Evolutionary conservation across 176 grass and related monocot species (phyloP).

Genomic region (Lolium multiflorum): DNA sequence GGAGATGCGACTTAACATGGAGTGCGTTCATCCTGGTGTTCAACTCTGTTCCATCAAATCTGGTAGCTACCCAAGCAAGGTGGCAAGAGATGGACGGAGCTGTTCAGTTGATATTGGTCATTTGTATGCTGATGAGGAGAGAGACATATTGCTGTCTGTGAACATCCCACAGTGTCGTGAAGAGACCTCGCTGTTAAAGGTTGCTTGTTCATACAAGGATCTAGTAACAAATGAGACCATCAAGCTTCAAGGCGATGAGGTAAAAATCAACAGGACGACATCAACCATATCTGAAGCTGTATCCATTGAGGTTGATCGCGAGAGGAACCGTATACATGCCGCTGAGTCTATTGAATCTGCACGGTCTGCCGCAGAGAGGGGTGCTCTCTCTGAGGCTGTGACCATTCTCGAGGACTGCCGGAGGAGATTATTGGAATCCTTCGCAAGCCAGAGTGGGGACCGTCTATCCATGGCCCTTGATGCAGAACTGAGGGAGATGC

Average conservation of each 20-base stretch:
- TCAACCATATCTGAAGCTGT: constrained; percentile 33
- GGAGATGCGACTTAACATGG: constrained; percentile 62
- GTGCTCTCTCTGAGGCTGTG: constrained; percentile 71
- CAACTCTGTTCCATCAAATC: constrained; percentile 74
- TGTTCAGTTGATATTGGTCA: constrained; percentile 73
- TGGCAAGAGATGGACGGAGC: constrained; percentile 64
- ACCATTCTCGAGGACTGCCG: constrained; percentile 71
- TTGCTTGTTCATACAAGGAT: constrained; percentile 75
- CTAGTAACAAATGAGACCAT: constrained; percentile 65
- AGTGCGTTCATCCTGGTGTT: constrained; percentile 70
- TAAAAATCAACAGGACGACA: constrained; percentile 65
- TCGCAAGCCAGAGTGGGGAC: constrained; percentile 67
- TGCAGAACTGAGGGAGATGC: constrained; percentile 86
- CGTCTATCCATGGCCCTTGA: constrained; percentile 72
- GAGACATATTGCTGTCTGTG: constrained; percentile 72
- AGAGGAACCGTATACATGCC: constrained; percentile 74
- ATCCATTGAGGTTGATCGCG: constrained; percentile 84
- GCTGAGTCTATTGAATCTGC: constrained; percentile 69
- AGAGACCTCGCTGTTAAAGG: constrained; percentile 60
- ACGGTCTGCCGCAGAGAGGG: constrained; percentile 70
- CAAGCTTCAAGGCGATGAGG: constrained; percentile 56
- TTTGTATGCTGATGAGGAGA: constrained; percentile 95
- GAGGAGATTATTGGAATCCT: constrained; percentile 51
- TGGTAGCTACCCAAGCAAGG: constrained; percentile 70
- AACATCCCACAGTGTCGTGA: constrained; percentile 56